phyloP scores from a whole-genome alignment of 495 filamentous ascomycete species.

The Penicillium goetzii region DNA sequence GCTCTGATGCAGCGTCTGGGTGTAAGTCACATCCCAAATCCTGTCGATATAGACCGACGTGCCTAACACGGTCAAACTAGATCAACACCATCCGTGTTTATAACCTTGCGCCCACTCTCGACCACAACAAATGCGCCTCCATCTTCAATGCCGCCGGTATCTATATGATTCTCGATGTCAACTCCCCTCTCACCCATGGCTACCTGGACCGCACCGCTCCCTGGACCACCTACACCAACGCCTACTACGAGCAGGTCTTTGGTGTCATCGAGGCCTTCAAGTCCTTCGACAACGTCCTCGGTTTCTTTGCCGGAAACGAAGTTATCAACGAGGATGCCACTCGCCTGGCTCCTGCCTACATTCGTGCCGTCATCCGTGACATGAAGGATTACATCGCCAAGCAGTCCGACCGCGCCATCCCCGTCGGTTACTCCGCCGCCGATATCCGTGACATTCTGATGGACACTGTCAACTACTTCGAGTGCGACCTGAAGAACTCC shows the following conservation, averaged over 20 bases:
- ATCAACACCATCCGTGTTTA: conserved; percentile 94
- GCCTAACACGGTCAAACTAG: conserved; percentile 28
- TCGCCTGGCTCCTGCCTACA: conserved; percentile 43
- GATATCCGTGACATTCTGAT: conserved; percentile 80
- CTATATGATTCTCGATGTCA: conserved; percentile 79
- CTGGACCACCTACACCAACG: conserved; percentile 66
- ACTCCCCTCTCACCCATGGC: conserved; percentile 81
- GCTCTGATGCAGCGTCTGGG: conserved; percentile 87
- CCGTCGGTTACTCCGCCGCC: conserved; percentile 93
- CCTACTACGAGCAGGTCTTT: conserved; percentile 84
- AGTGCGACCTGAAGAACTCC: conserved; percentile 72
- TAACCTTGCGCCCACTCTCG: conserved; percentile 80
- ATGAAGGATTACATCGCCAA: conserved; percentile 86
- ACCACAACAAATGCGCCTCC: conserved; percentile 87
- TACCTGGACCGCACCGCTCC: conserved; percentile 74
- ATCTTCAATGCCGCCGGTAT: conserved; percentile 90
- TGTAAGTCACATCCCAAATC: conserved; percentile 46
- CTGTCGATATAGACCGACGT: background rate
- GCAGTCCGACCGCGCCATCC: conserved; percentile 67
- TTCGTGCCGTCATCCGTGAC: conserved; percentile 75
- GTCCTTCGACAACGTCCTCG: conserved; percentile 86
- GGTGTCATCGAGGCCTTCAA: conserved; percentile 93
- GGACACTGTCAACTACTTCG: conserved; percentile 82
- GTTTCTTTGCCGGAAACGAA: conserved; percentile 93
- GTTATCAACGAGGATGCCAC: conserved; percentile 73